phyloP scores from a whole-genome alignment of 2,329 filamentous ascomycete genomes.

The Dothiorella sarmentorum region DNA sequence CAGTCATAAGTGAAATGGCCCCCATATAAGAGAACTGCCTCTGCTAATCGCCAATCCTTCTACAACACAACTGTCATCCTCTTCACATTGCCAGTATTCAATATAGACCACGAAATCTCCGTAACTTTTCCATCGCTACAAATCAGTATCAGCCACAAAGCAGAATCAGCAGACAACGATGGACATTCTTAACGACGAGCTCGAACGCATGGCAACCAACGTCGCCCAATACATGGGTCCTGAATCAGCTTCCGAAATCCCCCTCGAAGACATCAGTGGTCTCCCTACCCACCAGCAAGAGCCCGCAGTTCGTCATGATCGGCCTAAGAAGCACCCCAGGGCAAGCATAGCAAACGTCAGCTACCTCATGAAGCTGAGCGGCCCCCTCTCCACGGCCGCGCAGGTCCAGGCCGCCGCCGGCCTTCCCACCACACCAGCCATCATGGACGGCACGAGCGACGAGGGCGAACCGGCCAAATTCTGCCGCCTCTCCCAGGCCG shows the following conservation, averaged over 20 bases:
- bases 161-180: no score
- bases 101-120: no score
- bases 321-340: background rate
- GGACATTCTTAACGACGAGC: slow-evolving; percentile 2
- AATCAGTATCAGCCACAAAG: no score
- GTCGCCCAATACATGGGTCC: background rate
- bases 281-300: background rate
- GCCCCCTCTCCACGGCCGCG: slow-evolving; percentile 21
- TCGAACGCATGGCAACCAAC: slow-evolving; percentile 15
- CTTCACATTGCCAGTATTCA: no score
- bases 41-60: no score
- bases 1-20: no score
- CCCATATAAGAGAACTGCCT: no score
- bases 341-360: background rate
- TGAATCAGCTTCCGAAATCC: background rate
- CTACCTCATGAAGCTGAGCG: slow-evolving; percentile 28
- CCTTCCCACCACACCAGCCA: slow-evolving; percentile 8
- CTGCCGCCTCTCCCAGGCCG: slow-evolving; percentile 24
- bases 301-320: background rate
- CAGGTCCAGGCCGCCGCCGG: slow-evolving; percentile 23
- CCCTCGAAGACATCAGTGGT: slow-evolving; percentile 11
- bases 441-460: background rate
- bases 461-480: slow-evolving; percentile 22
- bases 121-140: no score
- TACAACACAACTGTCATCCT: no score